These are phyloP conservation scores for Tranzscheliella williamsii DNA, from an alignment of 1,284 basidiomycete genomes.

Conservation along the genomic window DNA sequence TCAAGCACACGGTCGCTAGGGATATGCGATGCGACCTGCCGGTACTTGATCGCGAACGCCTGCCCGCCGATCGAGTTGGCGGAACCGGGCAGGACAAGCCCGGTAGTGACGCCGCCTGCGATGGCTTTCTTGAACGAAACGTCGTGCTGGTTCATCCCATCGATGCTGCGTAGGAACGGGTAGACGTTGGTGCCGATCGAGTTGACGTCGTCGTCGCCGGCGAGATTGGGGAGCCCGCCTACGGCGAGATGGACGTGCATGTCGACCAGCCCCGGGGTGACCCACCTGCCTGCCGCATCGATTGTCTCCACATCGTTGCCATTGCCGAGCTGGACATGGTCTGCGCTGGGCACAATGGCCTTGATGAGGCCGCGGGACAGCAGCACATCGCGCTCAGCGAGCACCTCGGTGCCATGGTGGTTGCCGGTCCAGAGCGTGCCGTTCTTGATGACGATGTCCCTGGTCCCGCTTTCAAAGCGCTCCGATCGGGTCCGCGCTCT, in stretches of 20 bases:
- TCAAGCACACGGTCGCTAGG: slow-evolving; percentile 47
- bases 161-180: slow-evolving; percentile 70
- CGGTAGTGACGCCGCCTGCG: slow-evolving; percentile 72
- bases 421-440: slow-evolving; percentile 79
- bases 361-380: slow-evolving; percentile 64
- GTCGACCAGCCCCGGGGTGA: slow-evolving; percentile 68
- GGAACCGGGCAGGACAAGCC: slow-evolving; percentile 70
- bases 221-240: slow-evolving; percentile 17
- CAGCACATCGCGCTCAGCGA: slow-evolving; percentile 64
- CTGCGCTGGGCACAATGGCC: slow-evolving; percentile 44
- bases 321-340: background rate
- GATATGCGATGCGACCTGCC: slow-evolving; percentile 27
- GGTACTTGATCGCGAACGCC: slow-evolving; percentile 71
- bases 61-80: slow-evolving; percentile 72
- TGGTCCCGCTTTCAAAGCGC: slow-evolving; percentile 69
- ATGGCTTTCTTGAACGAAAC: slow-evolving; percentile 67
- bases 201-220: slow-evolving; percentile 67
- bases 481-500: slow-evolving; percentile 70
- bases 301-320: slow-evolving; percentile 7
- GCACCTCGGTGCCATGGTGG: slow-evolving; percentile 69
- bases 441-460: slow-evolving; percentile 73
- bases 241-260: slow-evolving; percentile 77
- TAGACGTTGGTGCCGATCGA: slow-evolving; percentile 65
- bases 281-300: slow-evolving; percentile 46
- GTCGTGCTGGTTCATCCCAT: slow-evolving; percentile 70